phyloP scores from a whole-genome alignment of 2,329 filamentous ascomycete species.

The Diaporthe citrichinensis region DNA sequence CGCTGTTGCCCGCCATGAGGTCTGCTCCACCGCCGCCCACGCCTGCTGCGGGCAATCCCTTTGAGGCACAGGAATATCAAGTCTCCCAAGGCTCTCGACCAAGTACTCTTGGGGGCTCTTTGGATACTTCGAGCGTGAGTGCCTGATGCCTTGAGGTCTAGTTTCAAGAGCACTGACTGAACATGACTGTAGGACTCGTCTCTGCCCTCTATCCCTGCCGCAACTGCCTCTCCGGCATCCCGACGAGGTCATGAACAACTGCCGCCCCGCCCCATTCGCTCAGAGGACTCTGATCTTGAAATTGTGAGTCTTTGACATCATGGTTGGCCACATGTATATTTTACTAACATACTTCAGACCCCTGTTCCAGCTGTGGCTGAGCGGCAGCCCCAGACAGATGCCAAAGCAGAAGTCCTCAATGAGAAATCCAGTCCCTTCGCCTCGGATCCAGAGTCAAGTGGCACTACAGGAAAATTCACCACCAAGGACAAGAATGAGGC shows the following conservation, averaged over 20 bases:
- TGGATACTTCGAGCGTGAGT: conserved; percentile 30
- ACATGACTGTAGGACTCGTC: conserved; percentile 6
- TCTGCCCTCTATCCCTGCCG: conserved; percentile 27
- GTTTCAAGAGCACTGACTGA: not conserved
- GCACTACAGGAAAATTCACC: conserved; percentile 26
- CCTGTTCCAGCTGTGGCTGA: conserved; percentile 26
- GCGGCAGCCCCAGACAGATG: not conserved
- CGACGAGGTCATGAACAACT: not conserved
- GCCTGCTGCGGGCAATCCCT: conserved; percentile 31
- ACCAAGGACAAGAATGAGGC: conserved; percentile 35
- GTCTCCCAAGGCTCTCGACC: conserved; percentile 25
- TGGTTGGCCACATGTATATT: not conserved
- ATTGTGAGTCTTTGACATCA: conserved; percentile 41
- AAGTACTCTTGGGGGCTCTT: conserved; percentile 14
- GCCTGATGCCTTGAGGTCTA: not conserved
- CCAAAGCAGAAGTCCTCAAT: conserved; percentile 40
- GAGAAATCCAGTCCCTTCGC: conserved; percentile 42
- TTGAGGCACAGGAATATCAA: conserved; percentile 39
- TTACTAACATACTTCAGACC: conserved; percentile 38
- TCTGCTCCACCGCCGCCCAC: conserved; percentile 6
- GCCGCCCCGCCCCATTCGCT: not conserved
- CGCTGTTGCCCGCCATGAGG: conserved; percentile 22
- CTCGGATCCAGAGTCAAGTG: conserved; percentile 42
- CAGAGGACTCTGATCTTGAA: conserved; percentile 22
- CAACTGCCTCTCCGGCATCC: not conserved